Conservation (phyloP, 1,284 basidiomycete species). For the Apiotrichum mycotoxinovorans region DNA sequence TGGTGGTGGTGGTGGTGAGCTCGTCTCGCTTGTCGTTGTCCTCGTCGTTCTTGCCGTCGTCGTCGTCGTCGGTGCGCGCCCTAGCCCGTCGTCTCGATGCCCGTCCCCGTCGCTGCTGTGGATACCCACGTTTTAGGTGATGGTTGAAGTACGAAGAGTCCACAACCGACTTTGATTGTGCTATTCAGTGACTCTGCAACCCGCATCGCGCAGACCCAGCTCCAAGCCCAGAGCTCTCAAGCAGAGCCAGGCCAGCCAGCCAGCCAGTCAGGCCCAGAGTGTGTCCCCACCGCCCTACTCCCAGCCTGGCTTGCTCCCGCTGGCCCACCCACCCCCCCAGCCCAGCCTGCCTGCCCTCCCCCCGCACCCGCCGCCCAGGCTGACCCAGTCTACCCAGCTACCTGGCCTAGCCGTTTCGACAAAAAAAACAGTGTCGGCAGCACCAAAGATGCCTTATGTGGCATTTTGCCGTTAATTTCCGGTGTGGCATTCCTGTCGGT, state of each 20-base stretch:
- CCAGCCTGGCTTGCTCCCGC: no score
- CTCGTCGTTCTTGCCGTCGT: neutral
- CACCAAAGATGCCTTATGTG: neutral
- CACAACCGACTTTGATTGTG: neutral
- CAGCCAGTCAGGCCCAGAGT: no score
- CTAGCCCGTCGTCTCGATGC: neutral
- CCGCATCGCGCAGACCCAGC: neutral
- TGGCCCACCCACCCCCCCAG: no score
- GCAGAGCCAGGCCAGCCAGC: no score
- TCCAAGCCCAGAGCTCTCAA: no score
- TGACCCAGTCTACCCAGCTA: no score
- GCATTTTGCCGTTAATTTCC: neutral
- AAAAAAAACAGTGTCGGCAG: no score
- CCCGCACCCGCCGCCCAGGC: no score
- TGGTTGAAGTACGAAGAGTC: constrained; percentile 4
- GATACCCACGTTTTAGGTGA: constrained; percentile 7
- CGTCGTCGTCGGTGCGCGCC: neutral
- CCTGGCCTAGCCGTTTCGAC: no score
- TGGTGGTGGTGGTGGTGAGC: no score
- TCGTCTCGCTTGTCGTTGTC: neutral
- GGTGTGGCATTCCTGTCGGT: neutral
- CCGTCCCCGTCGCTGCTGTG: neutral
- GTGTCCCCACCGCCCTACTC: no score
- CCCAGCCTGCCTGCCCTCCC: no score
- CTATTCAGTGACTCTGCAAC: neutral